These are phyloP conservation scores for Aquilaria yunnanensis DNA, from an alignment of 345 rosid species.

Conservation along the genomic window DNA sequence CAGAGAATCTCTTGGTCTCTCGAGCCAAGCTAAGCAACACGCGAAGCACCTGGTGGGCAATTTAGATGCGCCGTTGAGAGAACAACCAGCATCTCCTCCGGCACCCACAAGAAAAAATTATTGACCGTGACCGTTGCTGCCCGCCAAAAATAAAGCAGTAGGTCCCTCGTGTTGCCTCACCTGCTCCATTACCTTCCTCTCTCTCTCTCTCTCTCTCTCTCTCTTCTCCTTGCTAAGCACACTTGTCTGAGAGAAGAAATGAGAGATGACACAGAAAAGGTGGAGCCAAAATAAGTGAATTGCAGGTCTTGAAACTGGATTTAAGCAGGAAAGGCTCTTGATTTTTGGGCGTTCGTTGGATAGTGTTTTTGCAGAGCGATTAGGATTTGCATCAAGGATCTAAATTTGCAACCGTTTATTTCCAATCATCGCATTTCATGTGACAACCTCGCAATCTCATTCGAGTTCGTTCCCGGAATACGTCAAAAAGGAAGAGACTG, in stretches of 20 bases:
- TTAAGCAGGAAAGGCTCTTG: slow-evolving; percentile 14
- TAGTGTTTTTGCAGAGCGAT: slow-evolving; percentile 9
- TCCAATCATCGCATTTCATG: slow-evolving; percentile 18
- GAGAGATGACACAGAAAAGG: slow-evolving; percentile 15
- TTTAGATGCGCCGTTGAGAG: slow-evolving; percentile 51
- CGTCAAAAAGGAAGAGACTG: slow-evolving; percentile 5
- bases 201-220: slow-evolving; percentile 11
- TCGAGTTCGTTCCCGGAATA: slow-evolving; percentile 11
- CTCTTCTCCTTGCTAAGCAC: not conserved
- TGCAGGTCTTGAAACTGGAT: slow-evolving; percentile 21
- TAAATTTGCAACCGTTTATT: not conserved
- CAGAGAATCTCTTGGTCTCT: slow-evolving; percentile 29
- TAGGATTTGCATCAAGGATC: slow-evolving; percentile 15
- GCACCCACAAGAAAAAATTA: slow-evolving; percentile 50
- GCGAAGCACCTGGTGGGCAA: slow-evolving; percentile 23
- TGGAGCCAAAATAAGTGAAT: slow-evolving; percentile 9
- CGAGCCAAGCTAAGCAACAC: slow-evolving; percentile 20
- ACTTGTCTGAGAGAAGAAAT: slow-evolving; percentile 5
- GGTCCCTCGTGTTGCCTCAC: slow-evolving; percentile 58
- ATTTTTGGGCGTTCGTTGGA: slow-evolving; percentile 1
- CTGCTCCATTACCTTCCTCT: slow-evolving; percentile 27
- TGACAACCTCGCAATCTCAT: slow-evolving; percentile 16
- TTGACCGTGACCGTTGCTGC: slow-evolving; percentile 76
- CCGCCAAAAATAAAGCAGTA: slow-evolving; percentile 70
- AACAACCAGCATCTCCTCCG: slow-evolving; percentile 38